These are phyloP conservation scores for Dioszegia hungarica DNA, from an alignment of 768 basidiomycete species.

Conservation along the genomic window DNA sequence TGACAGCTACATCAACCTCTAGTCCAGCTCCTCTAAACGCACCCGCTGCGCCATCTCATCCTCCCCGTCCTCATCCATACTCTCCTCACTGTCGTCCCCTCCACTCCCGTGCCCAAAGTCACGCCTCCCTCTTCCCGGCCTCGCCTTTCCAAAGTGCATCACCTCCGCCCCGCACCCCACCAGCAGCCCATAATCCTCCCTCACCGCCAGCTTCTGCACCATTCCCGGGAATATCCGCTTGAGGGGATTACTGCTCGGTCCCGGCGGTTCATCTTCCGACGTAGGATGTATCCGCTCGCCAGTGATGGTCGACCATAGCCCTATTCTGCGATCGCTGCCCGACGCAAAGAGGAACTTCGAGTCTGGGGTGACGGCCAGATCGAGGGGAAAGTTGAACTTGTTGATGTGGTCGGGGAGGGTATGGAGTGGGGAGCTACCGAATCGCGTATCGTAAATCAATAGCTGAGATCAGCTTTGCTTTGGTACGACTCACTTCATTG, in stretches of 20 bases:
- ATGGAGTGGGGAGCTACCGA: slow-evolving; percentile 11
- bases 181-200: slow-evolving; percentile 28
- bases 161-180: slow-evolving; percentile 22
- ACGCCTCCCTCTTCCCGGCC: not conserved
- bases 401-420: slow-evolving; percentile 5
- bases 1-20: too few relatives aligned
- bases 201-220: slow-evolving; percentile 9
- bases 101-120: not conserved
- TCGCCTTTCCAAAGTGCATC: slow-evolving; percentile 12
- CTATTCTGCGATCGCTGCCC: slow-evolving; percentile 29
- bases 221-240: not conserved
- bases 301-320: slow-evolving; percentile 25
- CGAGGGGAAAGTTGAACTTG: not conserved
- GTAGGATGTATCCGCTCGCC: slow-evolving; percentile 12
- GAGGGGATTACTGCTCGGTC: not conserved
- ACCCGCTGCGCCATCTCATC: not conserved
- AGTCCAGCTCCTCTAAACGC: too few relatives aligned
- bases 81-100: not conserved
- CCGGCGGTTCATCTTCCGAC: not conserved
- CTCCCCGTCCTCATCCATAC: not conserved
- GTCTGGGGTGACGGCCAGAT: slow-evolving; percentile 24
- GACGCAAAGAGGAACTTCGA: slow-evolving; percentile 27
- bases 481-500: slow-evolving; percentile 24
- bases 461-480: slow-evolving; percentile 13
- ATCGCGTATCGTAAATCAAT: slow-evolving; percentile 32